Percentiles rank a stretch among this genome's conserved stretches.
Conservation (phyloP, 768 basidiomycete genomes). For the Asterophora lycoperdoides region DNA sequence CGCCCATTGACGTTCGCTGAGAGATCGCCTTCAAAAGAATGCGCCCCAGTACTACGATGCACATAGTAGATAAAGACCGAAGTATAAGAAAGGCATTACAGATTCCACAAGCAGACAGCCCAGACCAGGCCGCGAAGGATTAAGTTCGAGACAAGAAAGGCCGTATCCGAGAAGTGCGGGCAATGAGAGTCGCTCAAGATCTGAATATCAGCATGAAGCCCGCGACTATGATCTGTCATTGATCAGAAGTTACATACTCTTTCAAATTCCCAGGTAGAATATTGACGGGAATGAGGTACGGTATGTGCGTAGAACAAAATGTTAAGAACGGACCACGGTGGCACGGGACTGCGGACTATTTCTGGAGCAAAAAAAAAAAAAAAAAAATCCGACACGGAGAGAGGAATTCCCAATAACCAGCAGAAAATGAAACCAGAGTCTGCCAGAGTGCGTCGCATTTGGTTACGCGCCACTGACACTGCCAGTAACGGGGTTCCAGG, state of each 20-base stretch:
- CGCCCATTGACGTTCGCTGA: not conserved
- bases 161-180: constrained; percentile 3
- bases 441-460: no score
- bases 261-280: not conserved
- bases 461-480: no score
- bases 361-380: no score
- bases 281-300: not conserved
- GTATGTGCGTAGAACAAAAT: not conserved
- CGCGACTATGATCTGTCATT: not conserved
- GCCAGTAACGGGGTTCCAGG: not conserved
- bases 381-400: no score
- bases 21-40: not conserved
- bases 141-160: not conserved
- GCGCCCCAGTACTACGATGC: not conserved
- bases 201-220: not conserved
- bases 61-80: not conserved
- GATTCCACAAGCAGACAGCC: not conserved
- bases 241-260: no score
- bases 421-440: no score
- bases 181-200: not conserved
- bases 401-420: no score
- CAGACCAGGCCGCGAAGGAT: not conserved
- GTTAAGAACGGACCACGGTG: not conserved
- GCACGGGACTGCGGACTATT: no score
- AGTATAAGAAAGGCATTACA: not conserved